These are phyloP conservation scores for Phytopythium aichiense DNA, from an alignment of 352 stramenopile species.

Conservation along the genomic window DNA sequence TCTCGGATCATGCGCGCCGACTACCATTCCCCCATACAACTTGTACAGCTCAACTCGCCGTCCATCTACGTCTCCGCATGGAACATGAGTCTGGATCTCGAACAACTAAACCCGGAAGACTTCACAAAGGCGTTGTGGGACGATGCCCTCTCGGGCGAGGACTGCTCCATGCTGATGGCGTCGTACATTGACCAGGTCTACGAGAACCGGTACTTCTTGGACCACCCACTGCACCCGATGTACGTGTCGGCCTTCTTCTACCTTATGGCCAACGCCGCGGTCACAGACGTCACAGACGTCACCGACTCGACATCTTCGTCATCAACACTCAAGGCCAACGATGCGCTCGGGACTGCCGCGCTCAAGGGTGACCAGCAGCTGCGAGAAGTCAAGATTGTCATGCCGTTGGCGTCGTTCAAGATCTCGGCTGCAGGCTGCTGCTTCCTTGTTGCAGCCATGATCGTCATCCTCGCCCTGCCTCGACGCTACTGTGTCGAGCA, in stretches of 20 bases:
- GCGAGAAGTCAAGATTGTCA: conserved; percentile 23
- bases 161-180: conserved; percentile 38
- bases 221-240: conserved; percentile 33
- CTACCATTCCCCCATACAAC: conserved; percentile 33
- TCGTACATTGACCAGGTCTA: conserved; percentile 35
- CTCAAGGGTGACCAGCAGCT: conserved; percentile 33
- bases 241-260: conserved; percentile 43
- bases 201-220: conserved; percentile 36
- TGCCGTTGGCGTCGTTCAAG: conserved; percentile 26
- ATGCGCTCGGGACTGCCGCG: conserved; percentile 15
- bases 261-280: conserved; percentile 28
- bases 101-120: conserved; percentile 21
- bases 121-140: conserved; percentile 10
- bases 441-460: conserved; percentile 18
- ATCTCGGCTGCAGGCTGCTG: conserved; percentile 24
- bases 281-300: conserved; percentile 21
- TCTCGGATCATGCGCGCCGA: conserved; percentile 16
- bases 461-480: conserved; percentile 23
- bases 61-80: conserved; percentile 11
- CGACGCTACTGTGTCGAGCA: conserved; percentile 19
- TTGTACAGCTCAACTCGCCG: conserved; percentile 36
- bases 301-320: not conserved
- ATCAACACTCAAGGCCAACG: conserved; percentile 3
- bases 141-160: conserved; percentile 14
- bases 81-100: conserved; percentile 12